Evolutionary conservation across 805 yeast genomes (phyloP), one percentile per base, ranked within the genome.

Genomic region (Kazachstania psychrophila): DNA sequence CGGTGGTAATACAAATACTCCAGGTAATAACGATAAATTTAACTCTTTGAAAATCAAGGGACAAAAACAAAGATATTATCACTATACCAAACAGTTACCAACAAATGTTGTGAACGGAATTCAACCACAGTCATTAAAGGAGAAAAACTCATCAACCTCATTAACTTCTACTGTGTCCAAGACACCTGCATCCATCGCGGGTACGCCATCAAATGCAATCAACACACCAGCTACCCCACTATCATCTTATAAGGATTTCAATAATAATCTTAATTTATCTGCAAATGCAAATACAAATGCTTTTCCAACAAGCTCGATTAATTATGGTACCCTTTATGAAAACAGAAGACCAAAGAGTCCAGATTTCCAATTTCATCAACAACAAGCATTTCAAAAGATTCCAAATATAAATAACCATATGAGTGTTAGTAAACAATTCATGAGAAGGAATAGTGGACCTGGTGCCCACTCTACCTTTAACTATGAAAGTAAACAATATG

Each of bases 401-500:
- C 34, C 18, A 14, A 17, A 22, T n/a, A 22, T 22, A 3, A 31
- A 14, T 23, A 22, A 23, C 18, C 19, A 22, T 28, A 28, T 17
- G 12, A 23, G 17, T 18, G 11, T 14, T 26, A 33, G 30, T 13
- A 31, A 15, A 43, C 47, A 7, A 23, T 44, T 25, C 14, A 28
- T 14, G 10, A 37, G 39, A 31, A 22, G 34, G 14, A 37, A 31
- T 27, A 39, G 42, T 28, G 32, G 35, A 3, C 52, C 32, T 9
- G 36, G 33, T 9, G 14, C 16, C 19, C 10, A 28, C 4, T 19
- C 41, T 5, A 36, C 55, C 5, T 64, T 64, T 44, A 60, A 57
- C 27, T 64, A 57, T 39, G 60, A 64, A 38, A 56, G 66, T n/a
- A 56, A 52, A 41, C 49, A 48, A 4, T 65, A 65, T 39, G 69